phyloP scores from a whole-genome alignment of 129 eudicot species.

The Kitagawia praeruptora region DNA sequence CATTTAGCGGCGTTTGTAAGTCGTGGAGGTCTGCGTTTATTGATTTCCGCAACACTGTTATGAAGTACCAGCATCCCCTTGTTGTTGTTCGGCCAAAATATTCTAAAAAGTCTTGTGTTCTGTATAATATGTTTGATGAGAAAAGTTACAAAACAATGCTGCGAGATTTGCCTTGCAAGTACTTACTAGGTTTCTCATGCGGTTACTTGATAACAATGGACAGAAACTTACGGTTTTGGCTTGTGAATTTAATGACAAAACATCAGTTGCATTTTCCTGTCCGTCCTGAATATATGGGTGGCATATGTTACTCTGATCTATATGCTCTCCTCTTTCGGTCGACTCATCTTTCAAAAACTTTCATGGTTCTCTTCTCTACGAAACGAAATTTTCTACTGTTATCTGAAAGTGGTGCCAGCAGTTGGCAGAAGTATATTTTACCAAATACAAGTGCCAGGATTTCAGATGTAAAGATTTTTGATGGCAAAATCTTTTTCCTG shows the following conservation, averaged over 20 bases:
- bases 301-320: not conserved
- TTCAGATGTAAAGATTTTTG: not conserved
- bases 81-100: not conserved
- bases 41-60: not conserved
- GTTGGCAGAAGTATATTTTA: not conserved
- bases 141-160: not conserved
- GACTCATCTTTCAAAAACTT: not conserved
- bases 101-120: not conserved
- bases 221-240: not conserved
- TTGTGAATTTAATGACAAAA: not conserved
- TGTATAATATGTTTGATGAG: not conserved
- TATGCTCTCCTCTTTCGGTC: not conserved
- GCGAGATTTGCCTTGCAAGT: not conserved
- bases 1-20: slow-evolving; percentile 1
- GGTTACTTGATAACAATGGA: not conserved
- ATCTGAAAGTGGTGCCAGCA: not conserved
- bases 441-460: not conserved
- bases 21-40: not conserved
- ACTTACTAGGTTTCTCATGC: not conserved
- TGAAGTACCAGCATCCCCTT: not conserved
- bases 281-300: not conserved
- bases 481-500: not conserved
- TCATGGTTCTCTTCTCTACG: not conserved
- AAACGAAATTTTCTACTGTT: not conserved
- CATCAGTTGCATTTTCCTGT: not conserved